phyloP scores from a whole-genome alignment of 106 monocot genomes.

The Apostasia shenzhenica region DNA sequence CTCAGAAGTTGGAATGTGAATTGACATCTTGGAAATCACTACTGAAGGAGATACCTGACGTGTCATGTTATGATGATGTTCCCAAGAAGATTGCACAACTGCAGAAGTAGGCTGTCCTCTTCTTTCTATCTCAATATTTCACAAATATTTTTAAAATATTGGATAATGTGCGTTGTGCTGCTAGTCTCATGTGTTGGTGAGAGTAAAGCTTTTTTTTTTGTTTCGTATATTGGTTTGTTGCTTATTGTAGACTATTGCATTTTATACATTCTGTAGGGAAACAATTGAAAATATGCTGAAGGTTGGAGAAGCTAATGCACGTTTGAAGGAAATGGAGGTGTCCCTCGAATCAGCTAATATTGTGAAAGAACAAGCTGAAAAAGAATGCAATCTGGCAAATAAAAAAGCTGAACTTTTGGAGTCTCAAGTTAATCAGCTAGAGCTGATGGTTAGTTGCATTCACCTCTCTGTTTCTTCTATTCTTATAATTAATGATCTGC shows the following conservation, averaged over 20 bases:
- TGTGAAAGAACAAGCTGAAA: conserved; percentile 52
- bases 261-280: conserved; percentile 40
- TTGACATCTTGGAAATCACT: conserved; percentile 65
- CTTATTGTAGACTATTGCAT: neutral
- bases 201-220: neutral
- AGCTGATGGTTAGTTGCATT: conserved; percentile 45
- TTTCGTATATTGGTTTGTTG: neutral
- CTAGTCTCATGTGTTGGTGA: neutral
- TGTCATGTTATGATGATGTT: conserved; percentile 67
- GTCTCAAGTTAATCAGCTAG: conserved; percentile 62
- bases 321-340: conserved; percentile 62
- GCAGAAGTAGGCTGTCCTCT: conserved; percentile 48
- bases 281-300: conserved; percentile 64
- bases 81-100: conserved; percentile 53
- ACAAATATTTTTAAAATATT: too few species aligned
- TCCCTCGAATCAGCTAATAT: conserved; percentile 46
- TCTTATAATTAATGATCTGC: too few species aligned
- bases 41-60: conserved; percentile 71
- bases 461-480: neutral
- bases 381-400: conserved; percentile 48
- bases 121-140: neutral
- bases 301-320: conserved; percentile 60
- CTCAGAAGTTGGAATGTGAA: conserved; percentile 59
- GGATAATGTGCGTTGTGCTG: neutral
- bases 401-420: conserved; percentile 41